Evolutionary conservation across 108 stramenopile species (phyloP).

Genomic region (Stephanodiscus minutulus): DNA sequence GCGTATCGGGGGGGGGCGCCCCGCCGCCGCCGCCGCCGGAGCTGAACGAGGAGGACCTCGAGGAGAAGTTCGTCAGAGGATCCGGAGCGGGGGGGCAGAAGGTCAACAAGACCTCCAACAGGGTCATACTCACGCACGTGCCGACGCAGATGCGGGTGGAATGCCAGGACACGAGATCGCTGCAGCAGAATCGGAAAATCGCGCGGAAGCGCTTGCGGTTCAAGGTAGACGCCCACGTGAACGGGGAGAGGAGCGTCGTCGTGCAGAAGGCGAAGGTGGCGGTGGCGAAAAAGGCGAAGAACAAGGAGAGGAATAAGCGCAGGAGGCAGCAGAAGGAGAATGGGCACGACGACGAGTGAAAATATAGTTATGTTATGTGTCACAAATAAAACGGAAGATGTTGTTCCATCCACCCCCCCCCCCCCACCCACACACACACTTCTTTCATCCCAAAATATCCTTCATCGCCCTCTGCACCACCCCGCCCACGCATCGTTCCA

Average conservation of each 20-base stretch:
- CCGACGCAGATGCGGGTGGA: conserved; percentile 80
- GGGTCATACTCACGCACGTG: conserved; percentile 74
- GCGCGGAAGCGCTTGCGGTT: conserved; percentile 76
- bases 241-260: conserved; percentile 65
- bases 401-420: no score
- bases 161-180: conserved; percentile 87
- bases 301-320: conserved; percentile 66
- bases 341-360: not conserved
- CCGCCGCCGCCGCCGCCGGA: conserved; percentile 20
- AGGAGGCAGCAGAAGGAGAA: conserved; percentile 49
- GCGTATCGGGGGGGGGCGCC: not conserved
- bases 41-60: conserved; percentile 46
- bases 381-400: no score
- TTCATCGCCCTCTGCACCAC: no score
- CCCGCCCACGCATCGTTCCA: no score
- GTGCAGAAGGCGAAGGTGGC: conserved; percentile 61
- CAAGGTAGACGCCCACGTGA: conserved; percentile 82
- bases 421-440: not conserved
- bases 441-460: no score
- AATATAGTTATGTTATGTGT: no score
- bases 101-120: conserved; percentile 88
- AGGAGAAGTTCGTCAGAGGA: conserved; percentile 86
- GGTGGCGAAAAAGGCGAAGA: conserved; percentile 66
- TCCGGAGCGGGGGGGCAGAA: conserved; percentile 87
- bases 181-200: conserved; percentile 88